A percentile compares a stretch with the other conserved stretches of the same genome.
Evolutionary conservation across 495 filamentous ascomycete species (phyloP).

Genomic region (Xylaria bambusicola): DNA sequence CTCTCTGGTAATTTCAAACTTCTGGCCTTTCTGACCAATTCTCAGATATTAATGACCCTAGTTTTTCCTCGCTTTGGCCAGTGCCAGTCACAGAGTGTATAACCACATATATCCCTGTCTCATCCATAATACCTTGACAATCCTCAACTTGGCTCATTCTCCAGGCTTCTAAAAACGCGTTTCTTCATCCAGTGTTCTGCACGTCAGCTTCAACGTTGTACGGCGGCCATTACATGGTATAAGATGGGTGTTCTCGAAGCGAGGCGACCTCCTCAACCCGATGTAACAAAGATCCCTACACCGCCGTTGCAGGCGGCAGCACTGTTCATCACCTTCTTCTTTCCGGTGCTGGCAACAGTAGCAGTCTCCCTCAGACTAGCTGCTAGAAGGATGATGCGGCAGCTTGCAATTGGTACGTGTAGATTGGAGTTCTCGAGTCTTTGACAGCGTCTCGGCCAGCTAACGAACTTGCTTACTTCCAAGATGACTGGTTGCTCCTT

Average conservation of each 20-base stretch:
- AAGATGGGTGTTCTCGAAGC: slow-evolving; percentile 1
- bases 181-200: neutral
- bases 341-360: neutral
- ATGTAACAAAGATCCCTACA: slow-evolving; percentile 10
- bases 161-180: too few species aligned
- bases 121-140: neutral
- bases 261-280: neutral
- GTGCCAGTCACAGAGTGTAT: too few species aligned
- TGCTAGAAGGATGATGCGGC: neutral
- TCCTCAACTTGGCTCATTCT: neutral
- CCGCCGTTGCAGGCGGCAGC: slow-evolving; percentile 12
- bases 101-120: neutral
- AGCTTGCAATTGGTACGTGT: slow-evolving; percentile 3
- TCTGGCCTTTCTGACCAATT: too few species aligned
- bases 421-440: neutral
- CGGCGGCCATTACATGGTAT: too few species aligned
- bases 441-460: neutral
- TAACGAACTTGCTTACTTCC: neutral
- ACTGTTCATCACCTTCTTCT: slow-evolving; percentile 9
- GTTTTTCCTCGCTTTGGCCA: too few species aligned
- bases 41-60: too few species aligned
- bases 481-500: slow-evolving; percentile 10
- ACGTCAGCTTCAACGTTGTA: neutral
- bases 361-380: neutral
- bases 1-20: too few species aligned